Percentiles rank a stretch among this genome's conserved stretches.
phyloP scores from a whole-genome alignment of 2,329 filamentous ascomycete species.

The Ploettnerulaceae sp. region DNA sequence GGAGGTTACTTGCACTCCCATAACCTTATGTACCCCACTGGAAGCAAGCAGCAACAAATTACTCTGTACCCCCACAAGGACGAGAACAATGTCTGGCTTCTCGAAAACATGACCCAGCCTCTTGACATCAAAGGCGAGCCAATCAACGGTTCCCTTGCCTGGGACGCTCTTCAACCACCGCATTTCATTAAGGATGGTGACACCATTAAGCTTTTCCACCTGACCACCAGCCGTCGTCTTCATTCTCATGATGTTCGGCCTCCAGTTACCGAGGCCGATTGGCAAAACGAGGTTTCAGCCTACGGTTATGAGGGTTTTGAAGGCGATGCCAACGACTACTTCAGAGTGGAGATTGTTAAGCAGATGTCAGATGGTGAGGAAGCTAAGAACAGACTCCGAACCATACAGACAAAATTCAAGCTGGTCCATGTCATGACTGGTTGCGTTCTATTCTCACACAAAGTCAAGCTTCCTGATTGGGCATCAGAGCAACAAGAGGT shows the following conservation, averaged over 20 bases:
- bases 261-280: slow-evolving; percentile 80
- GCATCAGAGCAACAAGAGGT: slow-evolving; percentile 98
- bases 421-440: slow-evolving; percentile 96
- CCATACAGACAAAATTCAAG: slow-evolving; percentile 94
- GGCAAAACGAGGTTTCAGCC: slow-evolving; percentile 94
- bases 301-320: slow-evolving; percentile 97
- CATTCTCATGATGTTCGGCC: slow-evolving; percentile 94
- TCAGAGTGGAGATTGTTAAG: slow-evolving; percentile 92
- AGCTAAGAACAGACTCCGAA: slow-evolving; percentile 81
- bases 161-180: slow-evolving; percentile 66
- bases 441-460: slow-evolving; percentile 94
- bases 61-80: slow-evolving; percentile 99
- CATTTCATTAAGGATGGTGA: slow-evolving; percentile 73
- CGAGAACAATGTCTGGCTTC: slow-evolving; percentile 89
- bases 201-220: slow-evolving; percentile 78
- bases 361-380: slow-evolving; percentile 72
- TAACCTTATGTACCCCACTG: slow-evolving; percentile 92
- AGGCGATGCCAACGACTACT: slow-evolving; percentile 93
- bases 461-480: slow-evolving; percentile 98
- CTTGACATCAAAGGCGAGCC: slow-evolving; percentile 68
- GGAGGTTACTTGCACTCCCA: slow-evolving; percentile 97
- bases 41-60: slow-evolving; percentile 97
- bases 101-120: slow-evolving; percentile 96
- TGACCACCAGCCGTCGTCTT: slow-evolving; percentile 77
- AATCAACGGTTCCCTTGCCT: slow-evolving; percentile 76